Percentiles rank a stretch among this genome's conserved stretches.
Conservation (phyloP, 345 rosid genomes). For the Aquilaria yunnanensis region DNA sequence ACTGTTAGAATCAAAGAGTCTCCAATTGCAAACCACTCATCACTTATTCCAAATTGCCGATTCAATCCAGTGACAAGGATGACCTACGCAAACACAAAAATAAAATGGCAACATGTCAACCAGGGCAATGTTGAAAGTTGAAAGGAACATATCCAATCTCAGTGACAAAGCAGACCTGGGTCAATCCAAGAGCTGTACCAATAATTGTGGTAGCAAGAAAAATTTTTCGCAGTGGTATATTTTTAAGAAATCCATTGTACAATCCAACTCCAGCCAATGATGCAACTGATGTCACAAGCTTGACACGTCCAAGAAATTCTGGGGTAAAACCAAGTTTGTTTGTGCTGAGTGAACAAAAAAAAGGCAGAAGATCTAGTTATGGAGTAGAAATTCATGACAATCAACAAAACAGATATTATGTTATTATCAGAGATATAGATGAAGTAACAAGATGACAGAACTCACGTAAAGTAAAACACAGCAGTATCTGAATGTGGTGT, state of each 20-base stretch:
- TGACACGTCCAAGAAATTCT: slow-evolving; percentile 91
- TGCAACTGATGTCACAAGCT: slow-evolving; percentile 85
- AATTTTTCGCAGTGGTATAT: slow-evolving; percentile 69
- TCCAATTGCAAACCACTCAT: slow-evolving; percentile 97
- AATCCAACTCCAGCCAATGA: slow-evolving; percentile 87
- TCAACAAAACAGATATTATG: slow-evolving; percentile 1
- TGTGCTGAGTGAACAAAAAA: slow-evolving; percentile 46
- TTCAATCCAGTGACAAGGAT: slow-evolving; percentile 84
- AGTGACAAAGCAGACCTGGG: slow-evolving; percentile 53
- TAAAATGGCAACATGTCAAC: neutral
- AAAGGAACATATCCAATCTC: neutral
- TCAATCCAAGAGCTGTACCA: slow-evolving; percentile 92
- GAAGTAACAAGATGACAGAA: slow-evolving; percentile 6
- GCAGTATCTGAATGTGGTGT: slow-evolving; percentile 99
- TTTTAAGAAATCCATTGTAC: slow-evolving; percentile 88
- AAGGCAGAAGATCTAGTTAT: slow-evolving; percentile 4
- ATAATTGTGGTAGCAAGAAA: slow-evolving; percentile 63
- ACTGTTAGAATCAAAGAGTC: slow-evolving; percentile 89
- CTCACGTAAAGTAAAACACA: slow-evolving; percentile 96
- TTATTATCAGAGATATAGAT: neutral
- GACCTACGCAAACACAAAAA: slow-evolving; percentile 39
- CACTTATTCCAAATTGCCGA: slow-evolving; percentile 73
- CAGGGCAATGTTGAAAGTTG: slow-evolving; percentile 1
- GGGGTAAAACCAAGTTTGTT: slow-evolving; percentile 95
- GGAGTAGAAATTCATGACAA: neutral